Evolutionary conservation across 163 green algal genomes (phyloP).

Genomic region (Prototheca wickerhamii): DNA sequence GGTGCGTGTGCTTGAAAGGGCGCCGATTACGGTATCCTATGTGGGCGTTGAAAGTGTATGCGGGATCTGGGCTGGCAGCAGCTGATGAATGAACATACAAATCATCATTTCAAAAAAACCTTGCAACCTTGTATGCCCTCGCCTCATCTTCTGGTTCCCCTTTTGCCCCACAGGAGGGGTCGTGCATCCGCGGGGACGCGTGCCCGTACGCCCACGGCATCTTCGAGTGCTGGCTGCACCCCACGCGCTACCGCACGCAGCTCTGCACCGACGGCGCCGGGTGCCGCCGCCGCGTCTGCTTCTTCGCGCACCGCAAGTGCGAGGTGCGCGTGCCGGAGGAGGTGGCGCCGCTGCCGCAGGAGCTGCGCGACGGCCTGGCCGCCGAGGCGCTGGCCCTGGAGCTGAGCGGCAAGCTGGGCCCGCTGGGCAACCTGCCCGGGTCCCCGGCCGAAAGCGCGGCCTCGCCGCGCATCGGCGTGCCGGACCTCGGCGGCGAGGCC

Average conservation of each 20-base stretch:
- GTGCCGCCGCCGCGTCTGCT: slow-evolving; percentile 80
- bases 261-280: slow-evolving; percentile 70
- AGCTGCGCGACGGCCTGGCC: background rate
- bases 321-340: slow-evolving; percentile 41
- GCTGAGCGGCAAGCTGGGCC: background rate
- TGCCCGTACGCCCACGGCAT: slow-evolving; percentile 80
- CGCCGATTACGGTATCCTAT: background rate
- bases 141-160: background rate
- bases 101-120: background rate
- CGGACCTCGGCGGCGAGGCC: background rate
- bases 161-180: slow-evolving; percentile 9
- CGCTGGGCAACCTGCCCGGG: background rate
- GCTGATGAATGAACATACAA: background rate
- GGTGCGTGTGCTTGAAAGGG: slow-evolving; percentile 23
- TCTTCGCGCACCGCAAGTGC: slow-evolving; percentile 73
- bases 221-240: slow-evolving; percentile 87
- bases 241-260: slow-evolving; percentile 61
- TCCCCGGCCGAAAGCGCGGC: background rate
- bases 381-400: background rate
- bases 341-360: background rate
- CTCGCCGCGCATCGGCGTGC: slow-evolving; percentile 1
- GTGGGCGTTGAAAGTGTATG: background rate
- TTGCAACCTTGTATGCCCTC: too few species aligned
- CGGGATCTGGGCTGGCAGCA: background rate
- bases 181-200: slow-evolving; percentile 22